These are phyloP conservation scores for Dispira parvispora DNA, from an alignment of 192 early-diverging fungal genomes.

Conservation along the genomic window DNA sequence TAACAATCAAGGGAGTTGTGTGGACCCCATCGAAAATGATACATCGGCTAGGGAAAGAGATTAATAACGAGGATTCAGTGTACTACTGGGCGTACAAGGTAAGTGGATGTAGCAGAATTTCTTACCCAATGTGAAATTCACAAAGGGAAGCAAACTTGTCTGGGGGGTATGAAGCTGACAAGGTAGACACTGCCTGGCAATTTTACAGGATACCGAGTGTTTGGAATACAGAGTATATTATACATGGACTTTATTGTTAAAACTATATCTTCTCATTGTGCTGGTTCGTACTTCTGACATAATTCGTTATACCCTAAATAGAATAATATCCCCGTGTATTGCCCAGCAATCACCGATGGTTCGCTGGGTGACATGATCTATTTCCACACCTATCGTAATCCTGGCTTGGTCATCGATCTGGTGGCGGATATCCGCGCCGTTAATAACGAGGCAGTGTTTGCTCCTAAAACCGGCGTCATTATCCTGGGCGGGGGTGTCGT, in stretches of 20 bases:
- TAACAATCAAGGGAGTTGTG: slow-evolving; percentile 28
- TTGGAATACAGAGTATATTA: no score
- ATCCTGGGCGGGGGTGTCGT: slow-evolving; percentile 93
- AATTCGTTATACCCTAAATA: slow-evolving; percentile 11
- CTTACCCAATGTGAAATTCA: no score
- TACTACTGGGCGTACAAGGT: slow-evolving; percentile 95
- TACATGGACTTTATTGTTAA: no score
- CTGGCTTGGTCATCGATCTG: slow-evolving; percentile 86
- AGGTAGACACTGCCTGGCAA: no score
- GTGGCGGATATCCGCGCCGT: slow-evolving; percentile 78
- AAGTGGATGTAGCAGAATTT: slow-evolving; percentile 6
- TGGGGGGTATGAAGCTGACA: no score
- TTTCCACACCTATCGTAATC: slow-evolving; percentile 92
- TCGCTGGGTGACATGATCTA: slow-evolving; percentile 99
- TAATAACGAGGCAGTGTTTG: slow-evolving; percentile 88
- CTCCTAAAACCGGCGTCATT: slow-evolving; percentile 90
- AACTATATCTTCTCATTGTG: no score
- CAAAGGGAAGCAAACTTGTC: no score
- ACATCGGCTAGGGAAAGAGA: slow-evolving; percentile 69
- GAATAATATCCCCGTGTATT: slow-evolving; percentile 96
- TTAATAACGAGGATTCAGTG: slow-evolving; percentile 75
- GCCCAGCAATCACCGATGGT: slow-evolving; percentile 94
- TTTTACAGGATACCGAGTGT: no score
- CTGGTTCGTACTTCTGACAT: no score
- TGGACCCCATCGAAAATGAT: slow-evolving; percentile 95